These are phyloP conservation scores for Pelargonium myrrhifolium DNA, from an alignment of 441 rosid species.

Conservation along the genomic window DNA sequence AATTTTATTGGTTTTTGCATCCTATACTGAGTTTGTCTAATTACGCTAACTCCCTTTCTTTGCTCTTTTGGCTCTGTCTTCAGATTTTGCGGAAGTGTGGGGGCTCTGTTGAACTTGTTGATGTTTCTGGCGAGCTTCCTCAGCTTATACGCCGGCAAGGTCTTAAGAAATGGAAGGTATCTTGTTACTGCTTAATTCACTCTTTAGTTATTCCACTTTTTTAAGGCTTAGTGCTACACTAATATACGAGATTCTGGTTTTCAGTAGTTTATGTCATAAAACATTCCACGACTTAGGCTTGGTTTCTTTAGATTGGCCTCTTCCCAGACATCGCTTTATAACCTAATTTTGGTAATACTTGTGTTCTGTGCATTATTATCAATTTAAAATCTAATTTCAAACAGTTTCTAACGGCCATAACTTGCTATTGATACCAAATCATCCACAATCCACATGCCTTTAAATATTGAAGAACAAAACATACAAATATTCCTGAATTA, in stretches of 20 bases:
- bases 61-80: slow-evolving; percentile 13
- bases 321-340: no score
- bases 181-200: slow-evolving; percentile 16
- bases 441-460: no score
- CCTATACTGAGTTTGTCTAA: neutral
- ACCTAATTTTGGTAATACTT: no score
- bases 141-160: slow-evolving; percentile 81
- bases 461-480: no score
- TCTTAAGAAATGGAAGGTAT: slow-evolving; percentile 83
- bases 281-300: no score
- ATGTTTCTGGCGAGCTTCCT: slow-evolving; percentile 73
- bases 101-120: slow-evolving; percentile 75
- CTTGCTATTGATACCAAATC: no score
- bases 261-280: no score
- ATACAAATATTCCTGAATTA: no score
- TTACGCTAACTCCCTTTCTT: neutral
- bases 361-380: no score
- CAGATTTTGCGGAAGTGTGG: slow-evolving; percentile 73
- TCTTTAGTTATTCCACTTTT: neutral
- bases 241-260: neutral
- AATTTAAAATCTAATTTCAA: no score
- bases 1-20: slow-evolving; percentile 14
- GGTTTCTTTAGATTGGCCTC: no score
- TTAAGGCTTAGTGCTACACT: neutral
- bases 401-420: no score